Conservation (phyloP, 495 filamentous ascomycete species). For the Neurospora sp. region DNA sequence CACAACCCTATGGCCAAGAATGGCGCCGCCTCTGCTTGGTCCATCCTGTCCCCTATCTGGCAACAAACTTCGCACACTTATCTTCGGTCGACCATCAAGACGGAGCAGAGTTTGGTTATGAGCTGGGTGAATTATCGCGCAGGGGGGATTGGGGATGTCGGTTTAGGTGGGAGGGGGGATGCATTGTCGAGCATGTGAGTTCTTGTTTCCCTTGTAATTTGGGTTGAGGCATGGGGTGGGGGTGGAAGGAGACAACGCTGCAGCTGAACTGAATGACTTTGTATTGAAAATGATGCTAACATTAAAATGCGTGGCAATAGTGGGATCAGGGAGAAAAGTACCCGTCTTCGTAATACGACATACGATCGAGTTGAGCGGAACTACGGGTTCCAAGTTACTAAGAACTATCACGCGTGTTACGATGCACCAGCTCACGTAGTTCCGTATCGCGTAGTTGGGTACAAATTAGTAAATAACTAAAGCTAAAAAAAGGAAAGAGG, state of each 20-base stretch:
- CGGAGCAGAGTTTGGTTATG: not conserved
- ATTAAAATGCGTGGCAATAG: not conserved
- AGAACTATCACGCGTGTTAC: too few species aligned
- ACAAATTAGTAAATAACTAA: too few species aligned
- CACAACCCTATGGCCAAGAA: not conserved
- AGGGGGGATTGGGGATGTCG: not conserved
- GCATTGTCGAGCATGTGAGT: not conserved
- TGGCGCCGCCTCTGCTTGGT: not conserved
- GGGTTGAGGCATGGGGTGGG: too few species aligned
- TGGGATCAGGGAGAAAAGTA: not conserved
- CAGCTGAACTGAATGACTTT: too few species aligned
- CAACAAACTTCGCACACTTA: not conserved
- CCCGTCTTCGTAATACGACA: not conserved
- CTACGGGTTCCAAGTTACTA: too few species aligned
- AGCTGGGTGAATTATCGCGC: not conserved
- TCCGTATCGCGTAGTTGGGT: too few species aligned
- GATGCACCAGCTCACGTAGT: too few species aligned
- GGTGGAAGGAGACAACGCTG: too few species aligned
- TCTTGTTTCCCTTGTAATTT: not conserved
- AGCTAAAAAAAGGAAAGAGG: too few species aligned
- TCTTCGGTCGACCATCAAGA: not conserved
- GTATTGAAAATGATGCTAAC: not conserved
- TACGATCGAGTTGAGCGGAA: too few species aligned
- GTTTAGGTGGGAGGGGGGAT: not conserved
- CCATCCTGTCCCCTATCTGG: not conserved